Evolutionary conservation across 2,329 filamentous ascomycete genomes (phyloP).

Genomic region (Pyrenophora teres): DNA sequence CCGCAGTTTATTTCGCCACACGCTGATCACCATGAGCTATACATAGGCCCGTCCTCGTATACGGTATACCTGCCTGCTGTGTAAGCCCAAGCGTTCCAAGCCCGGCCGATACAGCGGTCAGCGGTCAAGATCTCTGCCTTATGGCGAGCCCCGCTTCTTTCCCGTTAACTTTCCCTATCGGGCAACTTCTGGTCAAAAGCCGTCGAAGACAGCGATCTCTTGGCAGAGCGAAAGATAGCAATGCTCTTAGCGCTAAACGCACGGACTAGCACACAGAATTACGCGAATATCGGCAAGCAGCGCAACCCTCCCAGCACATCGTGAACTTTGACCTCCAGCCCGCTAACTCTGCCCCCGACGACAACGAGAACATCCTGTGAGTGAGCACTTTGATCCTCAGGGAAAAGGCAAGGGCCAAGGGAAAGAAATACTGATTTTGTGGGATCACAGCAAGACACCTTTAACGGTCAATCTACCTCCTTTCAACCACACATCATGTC

Average conservation of each 20-base stretch:
- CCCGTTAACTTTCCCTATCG: conserved; percentile 3
- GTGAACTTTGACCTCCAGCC: conserved; percentile 14
- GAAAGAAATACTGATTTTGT: not conserved
- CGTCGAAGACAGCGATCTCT: conserved; percentile 7
- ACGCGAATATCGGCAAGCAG: conserved; percentile 11
- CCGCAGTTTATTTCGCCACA: no score
- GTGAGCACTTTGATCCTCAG: not conserved
- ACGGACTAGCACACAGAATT: conserved; percentile 15
- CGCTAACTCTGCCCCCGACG: conserved; percentile 11
- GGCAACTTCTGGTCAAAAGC: not conserved
- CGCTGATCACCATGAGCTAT: not conserved
- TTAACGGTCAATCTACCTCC: conserved; percentile 5
- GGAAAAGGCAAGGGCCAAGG: not conserved
- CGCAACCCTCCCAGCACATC: not conserved
- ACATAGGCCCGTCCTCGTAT: not conserved
- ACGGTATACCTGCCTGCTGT: not conserved
- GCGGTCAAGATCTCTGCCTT: not conserved
- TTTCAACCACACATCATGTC: conserved; percentile 66
- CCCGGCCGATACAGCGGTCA: not conserved
- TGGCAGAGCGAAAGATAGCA: conserved; percentile 7
- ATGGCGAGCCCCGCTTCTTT: not conserved
- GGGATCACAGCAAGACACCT: conserved; percentile 4
- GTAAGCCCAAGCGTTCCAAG: not conserved
- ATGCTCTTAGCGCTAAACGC: conserved; percentile 5
- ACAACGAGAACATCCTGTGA: conserved; percentile 12